Percentiles rank a stretch among this genome's conserved stretches.
Conservation (phyloP, 176 grass and related monocot species). For the Oryza punctata region DNA sequence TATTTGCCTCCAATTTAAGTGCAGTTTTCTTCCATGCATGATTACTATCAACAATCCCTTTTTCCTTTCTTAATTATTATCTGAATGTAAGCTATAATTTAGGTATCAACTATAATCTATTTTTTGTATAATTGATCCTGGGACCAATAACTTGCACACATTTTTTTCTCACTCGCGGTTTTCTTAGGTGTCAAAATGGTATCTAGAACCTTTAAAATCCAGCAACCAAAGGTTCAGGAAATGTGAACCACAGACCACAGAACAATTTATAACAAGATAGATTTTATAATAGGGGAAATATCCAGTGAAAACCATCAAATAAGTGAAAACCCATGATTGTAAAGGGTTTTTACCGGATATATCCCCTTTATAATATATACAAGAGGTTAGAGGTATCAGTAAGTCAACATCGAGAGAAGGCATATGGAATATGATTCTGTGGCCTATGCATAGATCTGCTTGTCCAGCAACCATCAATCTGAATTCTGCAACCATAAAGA, state of each 20-base stretch:
- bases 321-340: no score
- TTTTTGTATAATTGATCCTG: slow-evolving; percentile 5
- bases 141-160: background rate
- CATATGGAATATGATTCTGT: slow-evolving; percentile 25
- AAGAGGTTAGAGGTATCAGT: slow-evolving; percentile 13
- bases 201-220: background rate
- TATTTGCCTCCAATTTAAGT: slow-evolving; percentile 35
- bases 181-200: slow-evolving; percentile 29
- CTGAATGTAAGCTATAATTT: slow-evolving; percentile 24
- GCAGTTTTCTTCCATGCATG: background rate
- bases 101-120: slow-evolving; percentile 23
- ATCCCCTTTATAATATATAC: slow-evolving; percentile 10
- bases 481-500: slow-evolving; percentile 22
- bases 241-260: slow-evolving; percentile 28
- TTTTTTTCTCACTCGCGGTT: slow-evolving; percentile 9
- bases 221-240: slow-evolving; percentile 1
- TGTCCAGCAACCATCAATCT: background rate
- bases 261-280: background rate
- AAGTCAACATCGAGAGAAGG: slow-evolving; percentile 27
- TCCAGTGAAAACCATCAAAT: no score
- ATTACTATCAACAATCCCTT: slow-evolving; percentile 2
- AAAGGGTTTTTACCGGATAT: no score
- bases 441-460: background rate
- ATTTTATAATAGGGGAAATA: no score
- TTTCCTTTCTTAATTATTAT: slow-evolving; percentile 27